Evolutionary conservation across 169 alveolate genomes (phyloP).

Genomic region (Plasmodium blacklocki): DNA sequence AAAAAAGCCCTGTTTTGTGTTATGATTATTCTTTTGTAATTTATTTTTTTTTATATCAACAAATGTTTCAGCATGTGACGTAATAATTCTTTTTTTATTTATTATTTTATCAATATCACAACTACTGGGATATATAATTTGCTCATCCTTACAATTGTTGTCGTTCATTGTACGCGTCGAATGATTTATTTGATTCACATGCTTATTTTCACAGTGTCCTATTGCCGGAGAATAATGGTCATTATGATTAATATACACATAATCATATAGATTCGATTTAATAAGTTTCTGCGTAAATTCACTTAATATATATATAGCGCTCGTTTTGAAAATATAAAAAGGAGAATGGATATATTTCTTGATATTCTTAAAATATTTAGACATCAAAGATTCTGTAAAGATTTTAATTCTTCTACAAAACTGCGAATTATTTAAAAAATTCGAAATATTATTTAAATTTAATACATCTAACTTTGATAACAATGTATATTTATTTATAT

Average conservation of each 20-base stretch:
- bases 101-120: neutral
- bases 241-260: conserved; percentile 15
- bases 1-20: too few species aligned
- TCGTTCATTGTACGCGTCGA: neutral
- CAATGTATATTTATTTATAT: conserved; percentile 17
- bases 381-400: conserved; percentile 38
- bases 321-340: conserved; percentile 3
- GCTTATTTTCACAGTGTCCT: neutral
- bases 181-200: neutral
- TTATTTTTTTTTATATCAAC: neutral
- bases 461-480: conserved; percentile 71
- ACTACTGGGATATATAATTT: neutral
- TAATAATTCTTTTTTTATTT: neutral
- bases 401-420: conserved; percentile 77
- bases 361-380: conserved; percentile 1
- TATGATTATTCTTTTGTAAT: too few species aligned
- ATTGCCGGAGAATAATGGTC: neutral
- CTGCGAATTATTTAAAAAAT: conserved; percentile 46
- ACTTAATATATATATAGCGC: conserved; percentile 61
- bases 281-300: conserved; percentile 69
- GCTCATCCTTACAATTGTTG: neutral
- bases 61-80: neutral
- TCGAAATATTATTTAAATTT: conserved; percentile 50
- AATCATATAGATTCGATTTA: conserved; percentile 76
- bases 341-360: neutral